Percentiles rank a stretch among this genome's conserved stretches.
These are phyloP conservation scores for Lactarius sp. DNA, from an alignment of 768 basidiomycete species.

Conservation along the genomic window DNA sequence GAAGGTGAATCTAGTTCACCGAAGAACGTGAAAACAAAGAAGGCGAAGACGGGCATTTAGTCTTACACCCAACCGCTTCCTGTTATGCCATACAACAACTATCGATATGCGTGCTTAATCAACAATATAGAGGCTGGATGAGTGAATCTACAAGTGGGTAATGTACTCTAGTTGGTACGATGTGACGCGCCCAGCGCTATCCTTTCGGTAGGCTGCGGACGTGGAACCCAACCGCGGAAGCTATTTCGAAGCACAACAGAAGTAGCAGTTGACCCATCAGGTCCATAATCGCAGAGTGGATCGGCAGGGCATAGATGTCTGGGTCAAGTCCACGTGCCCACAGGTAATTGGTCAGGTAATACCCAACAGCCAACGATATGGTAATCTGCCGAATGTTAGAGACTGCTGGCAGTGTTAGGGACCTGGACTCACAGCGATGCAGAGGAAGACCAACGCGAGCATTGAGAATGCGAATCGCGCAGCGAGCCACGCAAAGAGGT, in stretches of 20 bases:
- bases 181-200: not conserved
- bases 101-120: not conserved
- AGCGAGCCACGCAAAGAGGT: constrained; percentile 70
- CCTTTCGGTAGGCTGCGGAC: constrained; percentile 22
- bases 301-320: constrained; percentile 89
- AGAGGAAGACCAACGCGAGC: constrained; percentile 66
- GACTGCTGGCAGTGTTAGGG: not conserved
- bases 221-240: constrained; percentile 41
- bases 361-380: constrained; percentile 64
- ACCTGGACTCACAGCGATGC: constrained; percentile 57
- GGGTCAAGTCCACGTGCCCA: constrained; percentile 80
- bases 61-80: too few relatives aligned
- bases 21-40: constrained; percentile 20
- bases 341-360: constrained; percentile 62
- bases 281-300: constrained; percentile 87
- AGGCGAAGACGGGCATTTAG: constrained; percentile 7
- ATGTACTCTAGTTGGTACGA: not conserved
- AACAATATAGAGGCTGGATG: not conserved
- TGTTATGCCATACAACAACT: not conserved
- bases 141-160: not conserved
- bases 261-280: constrained; percentile 78
- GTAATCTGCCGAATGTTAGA: constrained; percentile 45
- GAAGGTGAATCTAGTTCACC: constrained; percentile 9
- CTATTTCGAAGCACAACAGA: constrained; percentile 68
- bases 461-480: constrained; percentile 64